Base-by-base conservation (phyloP, 345 rosid species). In the Combretum micranthum region DNA sequence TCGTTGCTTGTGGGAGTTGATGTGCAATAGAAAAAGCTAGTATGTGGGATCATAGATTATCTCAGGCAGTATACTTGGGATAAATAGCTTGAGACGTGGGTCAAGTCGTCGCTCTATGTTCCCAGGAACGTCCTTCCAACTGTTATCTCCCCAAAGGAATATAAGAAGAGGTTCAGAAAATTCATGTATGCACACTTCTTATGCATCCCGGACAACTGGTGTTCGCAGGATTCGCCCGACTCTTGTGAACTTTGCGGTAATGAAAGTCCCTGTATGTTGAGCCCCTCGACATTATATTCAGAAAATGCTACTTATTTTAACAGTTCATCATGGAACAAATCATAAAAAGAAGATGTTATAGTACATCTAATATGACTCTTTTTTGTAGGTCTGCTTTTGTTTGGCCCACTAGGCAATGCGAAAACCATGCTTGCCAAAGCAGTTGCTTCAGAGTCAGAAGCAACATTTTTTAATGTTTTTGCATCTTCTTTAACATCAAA, bases 41-140 rank as follows among this genome's bases (percentile, higher is more conserved):
- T 87, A 25, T 90, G 99, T 64, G 99, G 99, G 64, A 93, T 93
- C 20, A 93, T 93, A 4, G 99, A 93, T 72, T 93, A 87, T 51
- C 91, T 93, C 9, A 79, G 99, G 65, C 97, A 93, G 77, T 93
- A 87, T 68, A 93, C 99, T 14, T 93, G 88, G 97, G 99, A 93
- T 80, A 93, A 93, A 64, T 96, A 89, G 44, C 66, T 90, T 4
- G 99, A 93, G 77, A 90, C 99, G 15, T 93, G 96, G 99, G 99
- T 85, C 39, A 93, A 93, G 75, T 76, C 95, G 50, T 90, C 99
- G 4, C 76, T 93, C 22, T 90, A 83, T 50, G 88, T 85, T 20
- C 95, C 99, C 2, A 85, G 67, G 80, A 93, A 93, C 57, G 66
- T 80, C 17, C 69, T 68, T 65, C 99, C 99, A 0, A 93, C 99